Conservation (phyloP, 1,284 basidiomycete species). For the Sanghuangporus baumii region DNA sequence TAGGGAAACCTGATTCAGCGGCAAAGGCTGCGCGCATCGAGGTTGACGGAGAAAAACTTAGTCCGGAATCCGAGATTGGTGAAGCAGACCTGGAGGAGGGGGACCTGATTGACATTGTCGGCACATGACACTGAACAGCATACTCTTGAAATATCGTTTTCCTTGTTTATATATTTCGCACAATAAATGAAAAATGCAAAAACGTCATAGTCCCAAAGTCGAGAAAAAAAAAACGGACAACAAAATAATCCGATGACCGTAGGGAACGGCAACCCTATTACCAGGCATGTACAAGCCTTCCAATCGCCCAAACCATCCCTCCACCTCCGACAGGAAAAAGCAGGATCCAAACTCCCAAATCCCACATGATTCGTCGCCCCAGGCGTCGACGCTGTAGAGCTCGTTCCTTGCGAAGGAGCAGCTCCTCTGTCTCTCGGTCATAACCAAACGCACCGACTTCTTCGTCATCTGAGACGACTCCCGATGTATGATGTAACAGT, state of each 20-base stretch:
- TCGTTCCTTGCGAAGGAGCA: conserved; percentile 70
- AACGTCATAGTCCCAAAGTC: neutral
- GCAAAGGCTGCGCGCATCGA: conserved; percentile 43
- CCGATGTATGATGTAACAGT: conserved; percentile 20
- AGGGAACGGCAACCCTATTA: neutral
- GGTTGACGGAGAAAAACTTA: conserved; percentile 66
- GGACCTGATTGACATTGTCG: conserved; percentile 67
- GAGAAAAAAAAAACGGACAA: neutral
- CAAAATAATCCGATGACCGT: neutral
- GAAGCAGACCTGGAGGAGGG: conserved; percentile 70
- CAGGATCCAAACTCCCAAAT: conserved; percentile 62
- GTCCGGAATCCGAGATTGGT: conserved; percentile 48
- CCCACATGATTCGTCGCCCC: conserved; percentile 61
- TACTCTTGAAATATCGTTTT: too few species aligned
- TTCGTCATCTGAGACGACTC: conserved; percentile 22
- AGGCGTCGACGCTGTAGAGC: conserved; percentile 61
- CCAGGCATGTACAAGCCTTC: conserved; percentile 32
- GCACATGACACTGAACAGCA: conserved; percentile 35
- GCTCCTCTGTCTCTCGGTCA: conserved; percentile 39
- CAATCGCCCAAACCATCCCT: conserved; percentile 49
- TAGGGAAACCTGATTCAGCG: conserved; percentile 23
- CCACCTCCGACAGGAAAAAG: conserved; percentile 47
- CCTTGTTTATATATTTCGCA: too few species aligned
- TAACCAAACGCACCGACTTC: conserved; percentile 25
- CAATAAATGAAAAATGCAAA: neutral